These are phyloP conservation scores for Kurtzmaniella quercitrusa DNA, from an alignment of 1,139 yeast genomes.

Conservation along the genomic window DNA sequence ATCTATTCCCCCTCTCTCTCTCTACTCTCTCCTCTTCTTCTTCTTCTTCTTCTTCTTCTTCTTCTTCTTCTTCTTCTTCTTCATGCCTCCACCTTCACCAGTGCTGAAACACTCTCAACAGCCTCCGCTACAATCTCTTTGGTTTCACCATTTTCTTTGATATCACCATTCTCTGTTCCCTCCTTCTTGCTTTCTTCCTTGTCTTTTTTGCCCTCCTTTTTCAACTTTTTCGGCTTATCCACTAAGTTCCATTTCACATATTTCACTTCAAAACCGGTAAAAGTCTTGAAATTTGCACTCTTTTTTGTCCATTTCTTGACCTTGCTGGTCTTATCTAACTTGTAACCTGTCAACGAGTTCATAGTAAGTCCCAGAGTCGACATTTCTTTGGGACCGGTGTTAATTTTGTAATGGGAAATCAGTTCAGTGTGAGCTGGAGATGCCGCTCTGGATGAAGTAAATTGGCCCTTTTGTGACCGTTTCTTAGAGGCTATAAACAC, in stretches of 20 bases:
- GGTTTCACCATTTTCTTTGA: conserved; percentile 5
- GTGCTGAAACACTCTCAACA: background rate
- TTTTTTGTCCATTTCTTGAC: conserved; percentile 50
- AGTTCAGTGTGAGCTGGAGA: conserved; percentile 2
- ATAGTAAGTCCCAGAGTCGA: conserved; percentile 42
- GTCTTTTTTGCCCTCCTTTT: conserved; percentile 5
- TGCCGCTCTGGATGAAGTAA: conserved; percentile 4
- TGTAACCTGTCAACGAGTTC: conserved; percentile 21
- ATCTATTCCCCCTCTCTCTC: background rate
- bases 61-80: background rate
- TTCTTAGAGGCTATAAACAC: conserved; percentile 30
- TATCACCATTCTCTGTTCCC: conserved; percentile 4
- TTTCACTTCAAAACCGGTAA: conserved; percentile 54
- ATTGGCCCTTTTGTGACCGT: conserved; percentile 19
- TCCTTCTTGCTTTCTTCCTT: conserved; percentile 3
- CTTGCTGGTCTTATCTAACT: conserved; percentile 46
- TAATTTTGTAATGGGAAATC: conserved; percentile 24
- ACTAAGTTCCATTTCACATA: conserved; percentile 33
- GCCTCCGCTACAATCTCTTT: background rate
- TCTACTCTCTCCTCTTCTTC: background rate
- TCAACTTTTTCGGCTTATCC: conserved; percentile 7
- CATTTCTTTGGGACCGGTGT: conserved; percentile 38
- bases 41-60: background rate
- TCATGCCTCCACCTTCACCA: conserved; percentile 4
- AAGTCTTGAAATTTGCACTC: conserved; percentile 47